These are phyloP conservation scores for Cladosporium phlei DNA, from an alignment of 2,329 filamentous ascomycete genomes.

Conservation along the genomic window DNA sequence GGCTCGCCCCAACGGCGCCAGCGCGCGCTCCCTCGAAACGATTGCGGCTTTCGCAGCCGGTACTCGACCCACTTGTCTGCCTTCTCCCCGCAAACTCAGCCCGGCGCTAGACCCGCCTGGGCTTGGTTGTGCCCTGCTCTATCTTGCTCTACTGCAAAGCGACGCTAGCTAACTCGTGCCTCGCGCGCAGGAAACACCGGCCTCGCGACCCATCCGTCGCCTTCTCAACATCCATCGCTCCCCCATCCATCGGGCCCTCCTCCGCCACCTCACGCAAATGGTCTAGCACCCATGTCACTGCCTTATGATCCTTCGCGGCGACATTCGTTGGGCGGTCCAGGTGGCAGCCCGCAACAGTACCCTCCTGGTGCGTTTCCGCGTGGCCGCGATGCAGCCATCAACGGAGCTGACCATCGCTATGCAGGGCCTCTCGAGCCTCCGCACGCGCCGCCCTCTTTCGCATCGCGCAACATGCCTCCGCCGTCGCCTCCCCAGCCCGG, in stretches of 20 bases:
- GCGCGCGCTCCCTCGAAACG: constrained; percentile 7
- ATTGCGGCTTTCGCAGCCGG: constrained; percentile 8
- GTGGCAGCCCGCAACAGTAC: constrained; percentile 32
- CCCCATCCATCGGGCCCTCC: constrained; percentile 21
- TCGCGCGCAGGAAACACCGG: constrained; percentile 10
- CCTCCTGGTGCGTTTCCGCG: not conserved
- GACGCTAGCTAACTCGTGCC: constrained; percentile 11
- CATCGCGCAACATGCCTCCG: constrained; percentile 45
- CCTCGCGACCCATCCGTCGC: constrained; percentile 15
- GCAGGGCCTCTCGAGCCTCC: constrained; percentile 30
- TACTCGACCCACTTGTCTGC: no score
- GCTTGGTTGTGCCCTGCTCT: constrained; percentile 2
- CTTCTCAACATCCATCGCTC: constrained; percentile 21
- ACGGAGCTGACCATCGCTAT: constrained; percentile 13
- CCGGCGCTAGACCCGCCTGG: constrained; percentile 10
- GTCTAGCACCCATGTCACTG: constrained; percentile 33
- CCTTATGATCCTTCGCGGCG: constrained; percentile 41
- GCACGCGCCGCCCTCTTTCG: constrained; percentile 38
- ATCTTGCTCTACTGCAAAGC: not conserved
- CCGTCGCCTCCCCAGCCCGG: constrained; percentile 43
- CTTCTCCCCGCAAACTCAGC: constrained; percentile 11
- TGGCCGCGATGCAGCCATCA: not conserved
- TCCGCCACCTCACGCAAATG: constrained; percentile 20
- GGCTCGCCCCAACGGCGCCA: constrained; percentile 12
- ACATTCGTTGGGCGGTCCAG: constrained; percentile 39